These are phyloP conservation scores for Lycium ferocissimum DNA, from an alignment of 257 asterid genomes.

Conservation along the genomic window DNA sequence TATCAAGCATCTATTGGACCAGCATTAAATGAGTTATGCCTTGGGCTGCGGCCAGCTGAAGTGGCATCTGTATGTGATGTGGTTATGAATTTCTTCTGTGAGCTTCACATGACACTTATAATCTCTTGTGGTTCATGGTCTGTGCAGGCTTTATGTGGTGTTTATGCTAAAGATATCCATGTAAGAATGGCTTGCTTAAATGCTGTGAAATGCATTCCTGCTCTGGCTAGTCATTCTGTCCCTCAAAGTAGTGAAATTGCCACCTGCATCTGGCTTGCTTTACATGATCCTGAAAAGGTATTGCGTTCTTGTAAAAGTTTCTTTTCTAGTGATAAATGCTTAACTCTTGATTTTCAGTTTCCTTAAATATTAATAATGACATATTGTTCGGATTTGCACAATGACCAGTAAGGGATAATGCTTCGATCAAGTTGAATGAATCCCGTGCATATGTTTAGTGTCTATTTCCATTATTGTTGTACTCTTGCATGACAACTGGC, in stretches of 20 bases:
- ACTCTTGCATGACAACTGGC: background rate
- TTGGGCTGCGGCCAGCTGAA: conserved; percentile 91
- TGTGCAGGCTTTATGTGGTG: conserved; percentile 81
- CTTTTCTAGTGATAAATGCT: conserved; percentile 18
- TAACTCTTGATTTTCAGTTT: background rate
- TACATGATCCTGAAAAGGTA: conserved; percentile 95
- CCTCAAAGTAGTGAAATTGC: conserved; percentile 89
- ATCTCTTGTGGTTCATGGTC: conserved; percentile 34
- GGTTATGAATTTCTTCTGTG: conserved; percentile 34
- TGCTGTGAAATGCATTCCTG: conserved; percentile 96
- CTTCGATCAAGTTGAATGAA: conserved; percentile 6
- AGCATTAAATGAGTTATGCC: conserved; percentile 92
- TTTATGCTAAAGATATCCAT: conserved; percentile 91
- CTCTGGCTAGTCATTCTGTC: conserved; percentile 79
- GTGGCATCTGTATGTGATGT: conserved; percentile 80
- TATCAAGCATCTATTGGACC: conserved; percentile 82
- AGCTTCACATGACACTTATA: conserved; percentile 19
- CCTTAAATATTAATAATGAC: conserved; percentile 10
- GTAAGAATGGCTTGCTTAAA: conserved; percentile 95
- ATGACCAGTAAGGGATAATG: background rate
- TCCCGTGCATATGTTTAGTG: background rate
- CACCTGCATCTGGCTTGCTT: conserved; percentile 95
- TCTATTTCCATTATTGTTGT: background rate
- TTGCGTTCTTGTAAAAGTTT: background rate
- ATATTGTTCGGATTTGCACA: conserved; percentile 22